phyloP scores from a whole-genome alignment of 1,139 yeast genomes.

The Hyphopichia wangnamkhiaoensis region DNA sequence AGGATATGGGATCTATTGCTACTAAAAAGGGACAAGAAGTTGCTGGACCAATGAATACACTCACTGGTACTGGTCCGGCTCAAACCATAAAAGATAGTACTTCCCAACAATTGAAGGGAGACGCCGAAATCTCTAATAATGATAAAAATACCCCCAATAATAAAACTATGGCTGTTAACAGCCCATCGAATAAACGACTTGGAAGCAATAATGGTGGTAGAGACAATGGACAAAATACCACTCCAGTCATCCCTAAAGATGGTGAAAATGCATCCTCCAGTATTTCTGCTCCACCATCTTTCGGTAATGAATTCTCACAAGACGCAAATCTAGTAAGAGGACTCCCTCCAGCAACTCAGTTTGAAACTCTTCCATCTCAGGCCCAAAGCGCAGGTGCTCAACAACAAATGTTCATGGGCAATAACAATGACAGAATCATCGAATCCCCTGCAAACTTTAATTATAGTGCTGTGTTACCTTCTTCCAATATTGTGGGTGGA shows the following conservation, averaged over 20 bases:
- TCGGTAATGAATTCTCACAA: constrained; percentile 2
- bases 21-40: not conserved
- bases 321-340: constrained; percentile 2
- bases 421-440: not conserved
- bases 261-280: too few species aligned
- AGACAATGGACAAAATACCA: too few species aligned
- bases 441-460: constrained; percentile 6
- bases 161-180: too few species aligned
- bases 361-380: not conserved
- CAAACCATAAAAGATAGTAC: not conserved
- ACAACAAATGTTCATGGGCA: not conserved
- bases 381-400: not conserved
- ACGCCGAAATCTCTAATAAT: not conserved
- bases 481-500: not conserved
- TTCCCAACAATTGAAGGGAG: not conserved
- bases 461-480: constrained; percentile 5
- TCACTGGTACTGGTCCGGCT: constrained; percentile 1
- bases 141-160: not conserved
- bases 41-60: constrained; percentile 1
- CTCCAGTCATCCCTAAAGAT: too few species aligned
- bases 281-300: not conserved
- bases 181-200: too few species aligned
- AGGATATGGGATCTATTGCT: constrained; percentile 20
- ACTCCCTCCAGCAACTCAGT: not conserved
- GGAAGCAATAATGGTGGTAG: too few species aligned